Evolutionary conservation across 257 asterid species (phyloP), one percentile per base, ranked within the genome.

Genomic region (Mitragyna speciosa): DNA sequence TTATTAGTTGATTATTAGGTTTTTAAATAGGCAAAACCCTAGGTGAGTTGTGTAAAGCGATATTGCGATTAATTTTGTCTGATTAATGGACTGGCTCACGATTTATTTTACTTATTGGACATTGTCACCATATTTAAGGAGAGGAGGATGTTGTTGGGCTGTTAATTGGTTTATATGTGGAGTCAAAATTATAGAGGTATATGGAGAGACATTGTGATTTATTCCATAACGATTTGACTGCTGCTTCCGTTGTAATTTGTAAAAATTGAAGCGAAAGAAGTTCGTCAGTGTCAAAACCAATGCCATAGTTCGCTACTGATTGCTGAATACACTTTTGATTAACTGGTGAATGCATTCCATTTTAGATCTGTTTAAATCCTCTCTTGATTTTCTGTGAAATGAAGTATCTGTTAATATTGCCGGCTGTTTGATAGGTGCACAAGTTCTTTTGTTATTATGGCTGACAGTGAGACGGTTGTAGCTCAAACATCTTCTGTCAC

Each of bases 391-490:
- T 31, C 58, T 8, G 4, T 12, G 0, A 28, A 45, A 81, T 69
- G 31, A 41, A 28, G 28, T 48, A 28, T 49, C 33, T 71, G 48
- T 63, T 28, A 26, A 70, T 71, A 5, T 6, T 75, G 80, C 75
- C 58, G 73, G 39, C n/a, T 11, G 26, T 36, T 58, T 49, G 19
- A 22, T 1, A 19, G 26, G 72, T 15, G 76, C 66, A 24, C 81
- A 54, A 41, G 64, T 20, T 67, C 65, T 5, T 51, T 41, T 69
- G 70, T 54, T 47, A 49, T 41, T 72, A 84, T 84, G 87, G 82
- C 84, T 2, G 87, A 84, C 49, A 78, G 87, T 69, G 85, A 84
- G 72, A 76, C 83, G 43, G 76, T 64, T 65, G 83, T 84, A 61
- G 59, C 80, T 47, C 81, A 68, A 78, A 58, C 83, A 59, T 73